These are phyloP conservation scores for Annona squamosa DNA, from an alignment of 164 flowering plant species.

Conservation along the genomic window DNA sequence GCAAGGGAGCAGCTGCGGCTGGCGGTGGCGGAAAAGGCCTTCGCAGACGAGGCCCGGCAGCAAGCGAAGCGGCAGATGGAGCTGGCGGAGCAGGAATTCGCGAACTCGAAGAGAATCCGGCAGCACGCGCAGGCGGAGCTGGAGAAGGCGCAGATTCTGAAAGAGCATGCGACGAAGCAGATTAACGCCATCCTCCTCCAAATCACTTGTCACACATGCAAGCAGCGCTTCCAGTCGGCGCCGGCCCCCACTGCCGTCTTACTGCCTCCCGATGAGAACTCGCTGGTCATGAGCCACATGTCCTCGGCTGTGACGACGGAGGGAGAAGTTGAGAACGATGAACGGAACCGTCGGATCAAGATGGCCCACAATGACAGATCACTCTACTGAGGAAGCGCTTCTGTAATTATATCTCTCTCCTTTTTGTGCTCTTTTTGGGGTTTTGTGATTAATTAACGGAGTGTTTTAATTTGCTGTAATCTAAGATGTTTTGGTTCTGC, in stretches of 20 bases:
- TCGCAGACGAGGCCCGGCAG: constrained; percentile 69
- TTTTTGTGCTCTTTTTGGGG: constrained; percentile 9
- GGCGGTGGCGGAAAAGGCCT: constrained; percentile 63
- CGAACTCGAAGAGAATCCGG: constrained; percentile 72
- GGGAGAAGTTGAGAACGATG: constrained; percentile 46
- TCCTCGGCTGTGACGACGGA: constrained; percentile 60
- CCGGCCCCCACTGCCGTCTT: background rate
- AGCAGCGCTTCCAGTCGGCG: constrained; percentile 41
- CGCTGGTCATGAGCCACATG: constrained; percentile 44
- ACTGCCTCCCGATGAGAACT: constrained; percentile 28
- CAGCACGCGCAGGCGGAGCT: constrained; percentile 74
- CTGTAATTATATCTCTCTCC: background rate
- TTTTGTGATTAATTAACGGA: constrained; percentile 17
- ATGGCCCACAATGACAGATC: constrained; percentile 9
- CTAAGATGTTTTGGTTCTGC: constrained; percentile 11
- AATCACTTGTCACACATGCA: constrained; percentile 79
- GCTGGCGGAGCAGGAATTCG: constrained; percentile 72
- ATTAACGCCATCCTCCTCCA: constrained; percentile 57
- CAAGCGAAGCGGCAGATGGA: constrained; percentile 70
- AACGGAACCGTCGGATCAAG: constrained; percentile 13
- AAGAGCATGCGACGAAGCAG: constrained; percentile 57
- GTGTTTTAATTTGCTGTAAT: constrained; percentile 13
- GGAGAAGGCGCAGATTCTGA: constrained; percentile 59
- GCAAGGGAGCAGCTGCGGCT: constrained; percentile 49
- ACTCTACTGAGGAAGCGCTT: background rate